These are phyloP conservation scores for Litchi chinensis DNA, from an alignment of 345 rosid species.

Conservation along the genomic window DNA sequence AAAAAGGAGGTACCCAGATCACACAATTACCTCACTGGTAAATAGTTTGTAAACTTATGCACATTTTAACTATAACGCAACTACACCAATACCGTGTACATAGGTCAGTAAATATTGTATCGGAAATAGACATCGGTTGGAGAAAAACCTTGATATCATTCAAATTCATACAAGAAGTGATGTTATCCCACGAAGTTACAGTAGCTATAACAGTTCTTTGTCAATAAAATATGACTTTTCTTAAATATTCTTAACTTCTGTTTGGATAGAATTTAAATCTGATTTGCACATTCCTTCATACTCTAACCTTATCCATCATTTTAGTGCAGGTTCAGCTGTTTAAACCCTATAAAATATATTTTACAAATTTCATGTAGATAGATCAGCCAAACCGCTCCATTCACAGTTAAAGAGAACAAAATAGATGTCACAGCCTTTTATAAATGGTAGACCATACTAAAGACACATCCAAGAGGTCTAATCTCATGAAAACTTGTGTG, in stretches of 20 bases:
- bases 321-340: no score
- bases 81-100: background rate
- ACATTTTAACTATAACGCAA: background rate
- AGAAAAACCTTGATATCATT: slow-evolving; percentile 45
- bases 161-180: slow-evolving; percentile 45
- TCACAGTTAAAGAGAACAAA: background rate
- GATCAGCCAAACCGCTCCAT: background rate
- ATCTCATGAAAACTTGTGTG: slow-evolving; percentile 7
- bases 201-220: no score
- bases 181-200: slow-evolving; percentile 51
- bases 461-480: background rate
- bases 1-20: no score
- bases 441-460: background rate
- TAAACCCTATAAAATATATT: no score
- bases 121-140: background rate
- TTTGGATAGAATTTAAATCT: no score
- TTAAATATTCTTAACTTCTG: no score
- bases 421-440: background rate
- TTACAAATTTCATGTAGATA: no score
- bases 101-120: background rate
- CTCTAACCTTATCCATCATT: no score
- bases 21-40: background rate
- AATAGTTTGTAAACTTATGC: background rate
- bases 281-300: no score
- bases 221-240: no score